Conservation (phyloP, 1,284 basidiomycete genomes). For the Xanthoconium separans region DNA sequence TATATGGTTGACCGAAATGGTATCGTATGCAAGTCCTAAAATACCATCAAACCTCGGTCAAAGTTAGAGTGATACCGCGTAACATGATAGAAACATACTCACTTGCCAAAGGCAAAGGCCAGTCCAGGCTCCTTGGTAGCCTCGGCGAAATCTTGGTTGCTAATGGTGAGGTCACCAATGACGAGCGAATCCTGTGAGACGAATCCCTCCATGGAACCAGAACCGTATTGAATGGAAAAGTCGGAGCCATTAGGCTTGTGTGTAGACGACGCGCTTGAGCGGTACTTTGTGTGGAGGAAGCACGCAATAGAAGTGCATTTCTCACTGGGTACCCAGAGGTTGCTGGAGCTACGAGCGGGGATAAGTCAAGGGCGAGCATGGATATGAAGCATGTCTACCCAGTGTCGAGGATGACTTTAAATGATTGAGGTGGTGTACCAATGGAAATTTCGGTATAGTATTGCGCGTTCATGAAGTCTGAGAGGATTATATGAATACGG, state of each 20-base stretch:
- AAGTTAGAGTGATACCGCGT: not conserved
- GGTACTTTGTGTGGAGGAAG: conserved; percentile 96
- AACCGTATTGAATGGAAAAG: conserved; percentile 95
- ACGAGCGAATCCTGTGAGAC: conserved; percentile 83
- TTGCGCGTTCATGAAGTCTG: conserved; percentile 97
- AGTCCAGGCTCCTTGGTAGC: conserved; percentile 96
- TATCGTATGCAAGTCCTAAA: conserved; percentile 93
- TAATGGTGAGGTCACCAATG: conserved; percentile 86
- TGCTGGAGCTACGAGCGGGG: conserved; percentile 63
- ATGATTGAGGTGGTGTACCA: conserved; percentile 80
- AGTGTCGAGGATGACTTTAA: conserved; percentile 88
- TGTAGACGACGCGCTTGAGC: conserved; percentile 79
- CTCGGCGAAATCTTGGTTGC: conserved; percentile 90
- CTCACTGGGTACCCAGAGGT: conserved; percentile 91
- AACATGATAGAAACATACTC: conserved; percentile 47
- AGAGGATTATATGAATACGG: conserved; percentile 2
- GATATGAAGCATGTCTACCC: conserved; percentile 44
- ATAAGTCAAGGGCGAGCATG: not conserved
- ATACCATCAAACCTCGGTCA: conserved; percentile 87
- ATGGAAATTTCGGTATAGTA: conserved; percentile 91
- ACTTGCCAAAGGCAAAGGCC: conserved; percentile 96
- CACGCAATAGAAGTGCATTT: conserved; percentile 96
- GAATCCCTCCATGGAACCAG: conserved; percentile 96
- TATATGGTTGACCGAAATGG: conserved; percentile 94
- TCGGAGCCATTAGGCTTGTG: conserved; percentile 91